A percentile compares a stretch with the other conserved stretches of the same genome.
Evolutionary conservation across 2,329 filamentous ascomycete species (phyloP).

Genomic region (Chrysoporthe austroafricana): DNA sequence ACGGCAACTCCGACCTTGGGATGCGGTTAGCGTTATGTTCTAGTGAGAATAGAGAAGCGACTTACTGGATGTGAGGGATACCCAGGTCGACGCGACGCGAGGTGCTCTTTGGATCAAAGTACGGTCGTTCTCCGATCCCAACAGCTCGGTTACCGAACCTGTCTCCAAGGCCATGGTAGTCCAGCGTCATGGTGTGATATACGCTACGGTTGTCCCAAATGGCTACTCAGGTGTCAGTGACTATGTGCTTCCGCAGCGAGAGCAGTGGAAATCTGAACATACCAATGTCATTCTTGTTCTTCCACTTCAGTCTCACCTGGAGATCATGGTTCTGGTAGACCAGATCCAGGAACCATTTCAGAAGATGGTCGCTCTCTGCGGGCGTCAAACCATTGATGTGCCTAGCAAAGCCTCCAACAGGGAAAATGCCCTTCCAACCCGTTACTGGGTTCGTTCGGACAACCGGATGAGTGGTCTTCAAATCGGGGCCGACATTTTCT

Average conservation of each 20-base stretch:
- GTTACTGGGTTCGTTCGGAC: constrained; percentile 67
- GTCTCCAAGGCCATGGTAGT: constrained; percentile 56
- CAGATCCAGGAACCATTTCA: constrained; percentile 46
- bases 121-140: constrained; percentile 58
- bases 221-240: constrained; percentile 35
- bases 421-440: constrained; percentile 62
- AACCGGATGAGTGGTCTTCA: constrained; percentile 58
- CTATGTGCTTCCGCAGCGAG: background rate
- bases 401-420: constrained; percentile 46
- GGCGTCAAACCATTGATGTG: constrained; percentile 48
- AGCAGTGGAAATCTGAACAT: constrained; percentile 5
- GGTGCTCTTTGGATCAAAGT: constrained; percentile 54
- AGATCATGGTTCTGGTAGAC: constrained; percentile 53
- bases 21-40: background rate
- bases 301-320: constrained; percentile 53
- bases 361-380: constrained; percentile 47
- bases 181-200: constrained; percentile 58
- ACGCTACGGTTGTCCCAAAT: constrained; percentile 66
- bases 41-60: background rate
- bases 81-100: constrained; percentile 46
- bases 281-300: constrained; percentile 48
- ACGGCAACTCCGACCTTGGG: background rate
- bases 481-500: constrained; percentile 54
- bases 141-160: constrained; percentile 57
- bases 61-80: constrained; percentile 15